Base-by-base conservation (phyloP, 2,329 filamentous ascomycete species). In the Chrysosporium queenslandicum region DNA sequence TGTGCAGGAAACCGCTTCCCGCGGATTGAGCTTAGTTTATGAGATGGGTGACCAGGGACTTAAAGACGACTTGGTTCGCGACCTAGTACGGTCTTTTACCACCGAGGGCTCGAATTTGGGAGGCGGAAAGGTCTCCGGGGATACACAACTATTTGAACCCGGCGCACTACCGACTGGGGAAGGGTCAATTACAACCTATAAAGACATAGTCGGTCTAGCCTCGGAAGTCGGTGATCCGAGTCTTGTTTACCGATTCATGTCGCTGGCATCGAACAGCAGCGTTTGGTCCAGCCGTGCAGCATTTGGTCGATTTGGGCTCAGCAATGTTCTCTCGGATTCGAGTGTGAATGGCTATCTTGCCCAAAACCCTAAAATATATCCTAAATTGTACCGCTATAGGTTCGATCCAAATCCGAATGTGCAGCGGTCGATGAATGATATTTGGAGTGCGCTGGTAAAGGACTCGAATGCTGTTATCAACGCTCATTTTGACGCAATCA, bases 181-280 rank as follows among this genome's bases (percentile, higher is more conserved):
- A 58, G 89, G 89, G 6, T 89, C 89, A 0, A 80, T 97, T 52
- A 96, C 88, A 0, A 97, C 91, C 0, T 98, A 98, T 73, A 95
- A 94, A 65, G 92, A 98, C 63, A 97, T 98, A 59, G 86, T 98
- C 68, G 92, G 78, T 59, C 75, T 98, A 45, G 92, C 92, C n/a
- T 87, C 91, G 40, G 92, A 98, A 70, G 90, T 96, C 30, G 92
- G 92, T 9, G 91, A 98, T 62, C 91, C 92, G 54, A 90, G 86
- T 60, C 75, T 98, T n/a, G 87, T 97, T 1, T 98, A 98, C 73
- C 88, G 90, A 56, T 97, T 98, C 71, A 98, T 98, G 92, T 91
- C 90, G 0, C 77, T 98, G 59, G 92, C 92, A 2, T 88, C 89
- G 1, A 95, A 96, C 63, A 94, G 94, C 45, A 89, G 90, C 0